phyloP scores from a whole-genome alignment of 2,329 filamentous ascomycete species.

The Cadophora malorum region DNA sequence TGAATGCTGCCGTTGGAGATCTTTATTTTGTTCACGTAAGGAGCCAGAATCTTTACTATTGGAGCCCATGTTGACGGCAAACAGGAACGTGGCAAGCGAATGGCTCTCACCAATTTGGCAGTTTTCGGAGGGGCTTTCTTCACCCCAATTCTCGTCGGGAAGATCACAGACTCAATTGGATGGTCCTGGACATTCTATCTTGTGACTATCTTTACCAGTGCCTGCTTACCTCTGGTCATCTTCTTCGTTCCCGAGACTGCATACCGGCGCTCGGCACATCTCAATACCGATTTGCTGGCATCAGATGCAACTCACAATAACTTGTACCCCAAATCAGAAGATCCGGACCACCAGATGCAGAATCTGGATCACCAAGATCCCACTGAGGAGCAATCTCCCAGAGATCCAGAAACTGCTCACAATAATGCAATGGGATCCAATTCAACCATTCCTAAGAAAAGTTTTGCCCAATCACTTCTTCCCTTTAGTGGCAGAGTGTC shows the following conservation, averaged over 20 bases:
- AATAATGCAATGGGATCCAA: conserved; percentile 19
- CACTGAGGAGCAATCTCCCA: neutral
- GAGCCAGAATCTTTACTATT: conserved; percentile 18
- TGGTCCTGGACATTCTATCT: conserved; percentile 92
- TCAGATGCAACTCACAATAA: conserved; percentile 30
- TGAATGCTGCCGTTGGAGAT: conserved; percentile 89
- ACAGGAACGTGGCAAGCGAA: conserved; percentile 78
- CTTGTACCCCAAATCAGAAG: conserved; percentile 18
- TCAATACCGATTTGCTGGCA: conserved; percentile 71
- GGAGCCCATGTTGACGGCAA: neutral
- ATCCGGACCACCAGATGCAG: neutral
- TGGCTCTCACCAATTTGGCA: conserved; percentile 80
- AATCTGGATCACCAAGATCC: neutral
- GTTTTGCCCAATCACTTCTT: conserved; percentile 65
- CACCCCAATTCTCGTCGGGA: conserved; percentile 89
- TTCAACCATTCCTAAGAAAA: conserved; percentile 53
- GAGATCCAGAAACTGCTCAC: conserved; percentile 14
- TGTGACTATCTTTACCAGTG: conserved; percentile 80
- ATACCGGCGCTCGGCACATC: conserved; percentile 67
- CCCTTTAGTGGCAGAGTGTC: conserved; percentile 85
- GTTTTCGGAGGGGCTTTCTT: conserved; percentile 75
- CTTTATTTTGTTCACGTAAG: conserved; percentile 86
- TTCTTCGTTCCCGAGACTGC: conserved; percentile 87
- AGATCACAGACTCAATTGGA: conserved; percentile 77
- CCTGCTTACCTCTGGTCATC: conserved; percentile 72